Evolutionary conservation across 805 yeast species (phyloP).

Genomic region (Starmerella geochares): DNA sequence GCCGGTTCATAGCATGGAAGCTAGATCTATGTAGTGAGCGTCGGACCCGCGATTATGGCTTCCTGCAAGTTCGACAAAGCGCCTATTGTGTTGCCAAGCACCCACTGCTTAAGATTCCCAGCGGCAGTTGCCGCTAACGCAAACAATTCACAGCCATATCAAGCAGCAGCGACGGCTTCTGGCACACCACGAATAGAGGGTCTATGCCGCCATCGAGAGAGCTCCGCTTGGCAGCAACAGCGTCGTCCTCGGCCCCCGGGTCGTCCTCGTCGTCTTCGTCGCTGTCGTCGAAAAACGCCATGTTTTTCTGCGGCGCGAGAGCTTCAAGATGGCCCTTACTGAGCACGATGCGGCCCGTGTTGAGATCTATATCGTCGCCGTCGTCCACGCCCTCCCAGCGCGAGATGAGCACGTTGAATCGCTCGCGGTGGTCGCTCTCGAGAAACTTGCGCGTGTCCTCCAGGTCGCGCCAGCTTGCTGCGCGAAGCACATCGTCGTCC

Average conservation of each 20-base stretch:
- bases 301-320: constrained; percentile 9
- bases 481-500: constrained; percentile 5
- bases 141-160: neutral
- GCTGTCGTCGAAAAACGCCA: constrained; percentile 6
- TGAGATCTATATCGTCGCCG: constrained; percentile 23
- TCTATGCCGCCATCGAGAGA: constrained; percentile 5
- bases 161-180: constrained; percentile 11
- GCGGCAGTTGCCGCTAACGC: too few species aligned
- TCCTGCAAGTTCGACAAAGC: too few species aligned
- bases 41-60: too few species aligned
- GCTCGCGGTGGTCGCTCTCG: constrained; percentile 13
- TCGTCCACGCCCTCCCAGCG: constrained; percentile 17
- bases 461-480: constrained; percentile 17
- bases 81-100: too few species aligned
- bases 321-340: constrained; percentile 22
- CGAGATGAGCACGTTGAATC: constrained; percentile 9
- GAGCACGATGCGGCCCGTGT: constrained; percentile 17
- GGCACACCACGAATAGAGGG: constrained; percentile 14
- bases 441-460: constrained; percentile 18
- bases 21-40: too few species aligned
- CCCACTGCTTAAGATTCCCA: too few species aligned
- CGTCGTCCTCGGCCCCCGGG: neutral
- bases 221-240: neutral
- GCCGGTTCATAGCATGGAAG: too few species aligned
- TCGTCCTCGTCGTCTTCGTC: constrained; percentile 8